phyloP scores from a whole-genome alignment of 2,329 filamentous ascomycete genomes.

The Pseudocercospora crystallina region DNA sequence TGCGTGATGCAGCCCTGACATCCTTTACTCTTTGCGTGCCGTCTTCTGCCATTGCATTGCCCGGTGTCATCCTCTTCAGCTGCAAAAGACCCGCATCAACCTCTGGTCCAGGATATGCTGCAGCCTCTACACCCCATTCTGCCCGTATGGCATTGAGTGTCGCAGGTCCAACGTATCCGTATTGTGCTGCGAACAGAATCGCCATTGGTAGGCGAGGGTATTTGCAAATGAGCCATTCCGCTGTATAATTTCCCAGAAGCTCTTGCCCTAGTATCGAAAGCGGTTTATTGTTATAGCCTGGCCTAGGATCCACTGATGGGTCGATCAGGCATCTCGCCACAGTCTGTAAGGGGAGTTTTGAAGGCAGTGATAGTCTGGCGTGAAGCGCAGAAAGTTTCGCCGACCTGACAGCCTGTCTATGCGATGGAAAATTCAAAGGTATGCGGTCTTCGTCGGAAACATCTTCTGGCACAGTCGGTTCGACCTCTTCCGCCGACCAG shows the following conservation, averaged over 20 bases:
- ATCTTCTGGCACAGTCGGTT: conserved; percentile 22
- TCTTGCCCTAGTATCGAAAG: conserved; percentile 78
- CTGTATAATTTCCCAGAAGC: conserved; percentile 82
- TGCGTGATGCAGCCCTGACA: conserved; percentile 26
- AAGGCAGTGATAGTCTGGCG: conserved; percentile 78
- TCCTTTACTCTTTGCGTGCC: conserved; percentile 31
- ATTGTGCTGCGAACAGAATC: conserved; percentile 83
- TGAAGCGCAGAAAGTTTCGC: conserved; percentile 92
- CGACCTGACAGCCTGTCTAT: conserved; percentile 59
- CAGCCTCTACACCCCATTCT: conserved; percentile 89
- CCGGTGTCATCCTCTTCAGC: conserved; percentile 58
- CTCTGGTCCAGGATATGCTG: conserved; percentile 82
- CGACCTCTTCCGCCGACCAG: conserved; percentile 16
- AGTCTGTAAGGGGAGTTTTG: conserved; percentile 79
- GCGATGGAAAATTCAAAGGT: conserved; percentile 32
- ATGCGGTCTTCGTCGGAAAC: conserved; percentile 13
- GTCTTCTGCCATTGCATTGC: conserved; percentile 37
- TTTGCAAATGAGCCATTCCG: conserved; percentile 82
- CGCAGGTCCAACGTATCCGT: conserved; percentile 75
- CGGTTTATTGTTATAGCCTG: conserved; percentile 83
- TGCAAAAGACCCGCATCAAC: conserved; percentile 91
- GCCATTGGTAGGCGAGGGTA: conserved; percentile 88
- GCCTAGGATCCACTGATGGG: conserved; percentile 74
- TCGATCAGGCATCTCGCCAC: conserved; percentile 85
- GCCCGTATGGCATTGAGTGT: conserved; percentile 71